Percentiles rank a stretch among this genome's conserved stretches.
Conservation (phyloP, 257 asterid genomes). For the Rhazya stricta region DNA sequence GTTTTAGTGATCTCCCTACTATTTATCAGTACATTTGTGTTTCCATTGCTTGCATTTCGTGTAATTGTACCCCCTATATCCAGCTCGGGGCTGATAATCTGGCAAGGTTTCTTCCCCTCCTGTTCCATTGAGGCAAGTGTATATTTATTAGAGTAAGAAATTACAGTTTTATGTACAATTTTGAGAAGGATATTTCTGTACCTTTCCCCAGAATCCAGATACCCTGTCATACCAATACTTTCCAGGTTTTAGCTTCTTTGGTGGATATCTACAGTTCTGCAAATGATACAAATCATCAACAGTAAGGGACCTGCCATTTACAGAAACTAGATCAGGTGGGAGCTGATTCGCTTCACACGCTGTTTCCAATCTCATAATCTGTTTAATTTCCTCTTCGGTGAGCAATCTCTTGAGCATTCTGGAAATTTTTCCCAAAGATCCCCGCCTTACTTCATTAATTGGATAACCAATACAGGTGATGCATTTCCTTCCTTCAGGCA, state of each 20-base stretch:
- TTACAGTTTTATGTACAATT: background rate
- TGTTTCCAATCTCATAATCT: slow-evolving; percentile 50
- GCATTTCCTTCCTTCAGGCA: slow-evolving; percentile 96
- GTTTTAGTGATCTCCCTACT: slow-evolving; percentile 63
- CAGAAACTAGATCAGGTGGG: slow-evolving; percentile 52
- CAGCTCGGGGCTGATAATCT: slow-evolving; percentile 61
- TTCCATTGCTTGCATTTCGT: slow-evolving; percentile 72
- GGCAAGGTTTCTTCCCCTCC: slow-evolving; percentile 84
- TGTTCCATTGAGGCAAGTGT: slow-evolving; percentile 27
- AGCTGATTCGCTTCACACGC: slow-evolving; percentile 64
- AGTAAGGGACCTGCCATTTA: slow-evolving; percentile 55
- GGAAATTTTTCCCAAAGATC: slow-evolving; percentile 66
- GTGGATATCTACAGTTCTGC: slow-evolving; percentile 70
- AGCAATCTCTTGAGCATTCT: slow-evolving; percentile 56
- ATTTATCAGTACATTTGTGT: slow-evolving; percentile 59
- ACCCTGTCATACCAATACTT: slow-evolving; percentile 86
- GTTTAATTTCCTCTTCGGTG: slow-evolving; percentile 34
- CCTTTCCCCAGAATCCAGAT: slow-evolving; percentile 97
- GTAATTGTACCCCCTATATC: slow-evolving; percentile 45
- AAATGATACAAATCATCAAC: slow-evolving; percentile 47
- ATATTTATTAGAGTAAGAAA: background rate
- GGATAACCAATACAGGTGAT: slow-evolving; percentile 51
- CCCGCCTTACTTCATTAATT: slow-evolving; percentile 58
- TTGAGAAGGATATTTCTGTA: slow-evolving; percentile 22
- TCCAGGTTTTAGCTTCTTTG: slow-evolving; percentile 83